These are phyloP conservation scores for Trichoderma oligosporum DNA, from an alignment of 2,329 filamentous ascomycete genomes.

Conservation along the genomic window DNA sequence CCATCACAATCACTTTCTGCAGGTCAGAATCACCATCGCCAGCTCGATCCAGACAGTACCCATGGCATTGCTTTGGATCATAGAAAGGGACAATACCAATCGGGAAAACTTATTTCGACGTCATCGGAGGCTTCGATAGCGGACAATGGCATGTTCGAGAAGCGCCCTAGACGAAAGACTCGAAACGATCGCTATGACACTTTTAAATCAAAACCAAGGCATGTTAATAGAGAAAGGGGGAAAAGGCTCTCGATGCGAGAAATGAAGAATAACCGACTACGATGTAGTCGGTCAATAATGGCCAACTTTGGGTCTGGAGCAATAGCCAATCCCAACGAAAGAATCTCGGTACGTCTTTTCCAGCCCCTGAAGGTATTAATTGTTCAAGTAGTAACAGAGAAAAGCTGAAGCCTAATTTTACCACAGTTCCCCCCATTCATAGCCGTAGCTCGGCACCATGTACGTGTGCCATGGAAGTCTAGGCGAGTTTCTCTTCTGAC, in stretches of 20 bases:
- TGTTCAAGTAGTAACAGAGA: neutral
- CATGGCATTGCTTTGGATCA: neutral
- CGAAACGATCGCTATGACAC: conserved; percentile 23
- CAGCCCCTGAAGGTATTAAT: neutral
- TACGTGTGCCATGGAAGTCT: neutral
- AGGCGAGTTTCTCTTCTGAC: conserved; percentile 19
- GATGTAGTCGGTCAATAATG: conserved; percentile 47
- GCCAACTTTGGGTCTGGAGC: conserved; percentile 53
- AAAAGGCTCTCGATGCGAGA: conserved; percentile 6
- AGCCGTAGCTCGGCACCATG: conserved; percentile 26
- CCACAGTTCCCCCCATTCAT: conserved; percentile 34
- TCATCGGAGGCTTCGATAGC: neutral
- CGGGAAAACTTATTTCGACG: neutral
- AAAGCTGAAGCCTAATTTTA: conserved; percentile 35
- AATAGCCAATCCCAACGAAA: conserved; percentile 42
- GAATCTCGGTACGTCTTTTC: conserved; percentile 31
- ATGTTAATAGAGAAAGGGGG: neutral
- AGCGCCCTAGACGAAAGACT: conserved; percentile 22
- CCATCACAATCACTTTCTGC: neutral
- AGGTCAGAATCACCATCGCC: neutral
- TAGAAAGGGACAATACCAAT: neutral
- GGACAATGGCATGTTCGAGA: conserved; percentile 11
- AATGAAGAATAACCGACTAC: conserved; percentile 29
- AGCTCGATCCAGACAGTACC: neutral
- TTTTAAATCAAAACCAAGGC: neutral